Evolutionary conservation across 768 basidiomycete genomes (phyloP).

Genomic region (Amanita polypyramis): DNA sequence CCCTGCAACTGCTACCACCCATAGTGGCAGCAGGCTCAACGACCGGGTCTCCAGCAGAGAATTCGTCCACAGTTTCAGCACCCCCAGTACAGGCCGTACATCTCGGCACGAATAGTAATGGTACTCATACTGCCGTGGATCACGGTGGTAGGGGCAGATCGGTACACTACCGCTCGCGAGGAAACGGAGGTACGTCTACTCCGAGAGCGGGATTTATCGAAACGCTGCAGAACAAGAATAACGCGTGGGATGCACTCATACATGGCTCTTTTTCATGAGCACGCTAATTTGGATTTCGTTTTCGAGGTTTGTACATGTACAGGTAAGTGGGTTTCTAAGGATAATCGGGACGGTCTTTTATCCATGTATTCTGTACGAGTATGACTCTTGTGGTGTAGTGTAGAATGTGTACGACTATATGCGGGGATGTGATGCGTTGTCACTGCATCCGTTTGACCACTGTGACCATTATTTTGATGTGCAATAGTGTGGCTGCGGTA

Average conservation of each 20-base stretch:
- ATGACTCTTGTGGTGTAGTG: background rate
- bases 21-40: conserved; percentile 1
- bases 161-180: background rate
- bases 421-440: too few species aligned
- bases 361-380: background rate
- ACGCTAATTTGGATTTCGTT: background rate
- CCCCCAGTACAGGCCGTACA: background rate
- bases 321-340: background rate
- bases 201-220: conserved; percentile 42
- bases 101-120: background rate
- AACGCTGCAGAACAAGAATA: conserved; percentile 43
- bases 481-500: too few species aligned
- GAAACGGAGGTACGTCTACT: conserved; percentile 10
- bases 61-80: too few species aligned
- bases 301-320: background rate
- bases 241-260: conserved; percentile 58
- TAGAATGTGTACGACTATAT: background rate
- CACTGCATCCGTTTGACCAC: too few species aligned
- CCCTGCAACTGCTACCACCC: conserved; percentile 2
- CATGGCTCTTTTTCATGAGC: conserved; percentile 55
- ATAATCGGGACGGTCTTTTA: background rate
- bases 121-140: background rate
- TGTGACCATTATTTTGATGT: too few species aligned
- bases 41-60: background rate
- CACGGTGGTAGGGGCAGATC: background rate